Base-by-base conservation (phyloP, 495 filamentous ascomycete genomes). In the Daldinia concentrica region DNA sequence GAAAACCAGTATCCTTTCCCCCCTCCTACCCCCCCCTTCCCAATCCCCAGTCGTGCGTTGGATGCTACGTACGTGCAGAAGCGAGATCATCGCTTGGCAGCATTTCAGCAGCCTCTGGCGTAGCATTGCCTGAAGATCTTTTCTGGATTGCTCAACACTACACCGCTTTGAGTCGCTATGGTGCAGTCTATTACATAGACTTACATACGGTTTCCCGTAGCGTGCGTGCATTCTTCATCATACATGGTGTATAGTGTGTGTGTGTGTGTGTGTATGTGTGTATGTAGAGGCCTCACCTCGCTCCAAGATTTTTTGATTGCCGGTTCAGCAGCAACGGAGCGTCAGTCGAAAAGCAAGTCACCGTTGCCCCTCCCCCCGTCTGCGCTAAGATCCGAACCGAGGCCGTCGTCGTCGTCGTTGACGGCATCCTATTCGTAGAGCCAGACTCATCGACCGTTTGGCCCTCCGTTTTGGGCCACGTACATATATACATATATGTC, bases 61-160 rank as follows among this genome's bases (percentile, higher is more conserved):
- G 60, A 34, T 68, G 34, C 59, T 62, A 64, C 71, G 4, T 69
- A 64, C 71, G 9, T 63, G 70, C 71, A 69, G 71, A 69, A 73
- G 71, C 71, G 71, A 73, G 66, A 69, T 73, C 65, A 73, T 51
- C 66, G n/a, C 71, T 66, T 62, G 71, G 66, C 71, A 73, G 62
- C 50, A 37, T 69, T 73, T 73, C 71, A 73, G 71, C 71, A 73
- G 66, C 71, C 58, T 45, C 56, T 34, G 37, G 61, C 51, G 69
- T 69, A 30, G 66, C 66, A 73, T 69, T 54, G 58, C 39, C 27
- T 55, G 71, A 54, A 51, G 71, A 73, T 73, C 71, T 45, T 73
- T 73, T 51, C 71, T 66, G 7, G 32, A 66, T 62, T 64, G 29
- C 51, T 22, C 52, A 34, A 43, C 54, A 62, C 66, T 45, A 62